These are phyloP conservation scores for Lecanicillium sp. DNA, from an alignment of 2,329 filamentous ascomycete genomes.

Conservation along the genomic window DNA sequence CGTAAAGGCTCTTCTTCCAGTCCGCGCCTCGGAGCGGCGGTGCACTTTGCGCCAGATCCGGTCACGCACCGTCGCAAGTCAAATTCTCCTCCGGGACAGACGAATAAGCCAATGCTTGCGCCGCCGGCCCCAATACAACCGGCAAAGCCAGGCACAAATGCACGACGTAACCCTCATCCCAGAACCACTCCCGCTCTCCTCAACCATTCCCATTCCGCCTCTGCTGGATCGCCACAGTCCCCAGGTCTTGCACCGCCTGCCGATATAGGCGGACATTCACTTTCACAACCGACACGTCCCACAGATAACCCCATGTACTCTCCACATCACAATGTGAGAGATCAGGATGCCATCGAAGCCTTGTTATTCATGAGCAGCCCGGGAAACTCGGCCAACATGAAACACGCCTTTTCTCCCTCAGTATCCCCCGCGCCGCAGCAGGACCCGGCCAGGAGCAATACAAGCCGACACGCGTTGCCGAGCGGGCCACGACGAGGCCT, in stretches of 20 bases:
- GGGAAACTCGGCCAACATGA: slow-evolving; percentile 59
- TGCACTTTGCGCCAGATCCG: slow-evolving; percentile 14
- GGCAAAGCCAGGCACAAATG: slow-evolving; percentile 28
- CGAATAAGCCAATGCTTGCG: slow-evolving; percentile 34
- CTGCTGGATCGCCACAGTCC: slow-evolving; percentile 28
- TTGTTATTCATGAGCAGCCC: slow-evolving; percentile 77
- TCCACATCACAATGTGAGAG: slow-evolving; percentile 57
- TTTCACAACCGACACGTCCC: slow-evolving; percentile 26
- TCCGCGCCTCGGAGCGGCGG: slow-evolving; percentile 34
- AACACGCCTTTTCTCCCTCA: slow-evolving; percentile 42
- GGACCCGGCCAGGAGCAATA: slow-evolving; percentile 10
- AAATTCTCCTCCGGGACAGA: slow-evolving; percentile 28
- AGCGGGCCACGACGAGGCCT: slow-evolving; percentile 44
- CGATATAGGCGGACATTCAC: slow-evolving; percentile 26
- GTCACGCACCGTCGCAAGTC: slow-evolving; percentile 19
- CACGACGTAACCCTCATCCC: slow-evolving; percentile 43
- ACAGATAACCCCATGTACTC: slow-evolving; percentile 55
- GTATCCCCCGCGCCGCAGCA: slow-evolving; percentile 25
- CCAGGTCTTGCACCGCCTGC: slow-evolving; percentile 27
- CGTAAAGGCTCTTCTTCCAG: slow-evolving; percentile 47
- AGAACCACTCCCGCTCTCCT: slow-evolving; percentile 41
- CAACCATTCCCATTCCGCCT: slow-evolving; percentile 40
- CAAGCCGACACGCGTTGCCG: slow-evolving; percentile 32
- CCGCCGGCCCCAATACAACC: slow-evolving; percentile 50
- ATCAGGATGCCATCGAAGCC: slow-evolving; percentile 76